phyloP scores from a whole-genome alignment of 345 rosid genomes.

The Moringa oleifera region DNA sequence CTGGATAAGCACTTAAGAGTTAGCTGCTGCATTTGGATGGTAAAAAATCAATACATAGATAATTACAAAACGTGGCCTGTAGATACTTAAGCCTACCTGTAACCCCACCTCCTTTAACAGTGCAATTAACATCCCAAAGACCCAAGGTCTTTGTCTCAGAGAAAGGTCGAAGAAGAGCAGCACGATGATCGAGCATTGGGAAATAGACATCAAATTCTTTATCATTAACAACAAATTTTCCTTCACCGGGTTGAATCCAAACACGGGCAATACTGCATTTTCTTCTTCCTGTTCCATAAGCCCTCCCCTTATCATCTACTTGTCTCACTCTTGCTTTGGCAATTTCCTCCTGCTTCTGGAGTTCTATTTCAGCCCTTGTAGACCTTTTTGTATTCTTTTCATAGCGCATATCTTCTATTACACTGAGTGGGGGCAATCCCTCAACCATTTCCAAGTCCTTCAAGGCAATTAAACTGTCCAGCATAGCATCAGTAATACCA shows the following conservation, averaged over 20 bases:
- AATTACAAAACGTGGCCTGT: not conserved
- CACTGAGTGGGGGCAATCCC: constrained; percentile 85
- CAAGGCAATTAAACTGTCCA: constrained; percentile 84
- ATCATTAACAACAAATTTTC: constrained; percentile 70
- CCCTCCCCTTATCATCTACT: constrained; percentile 85
- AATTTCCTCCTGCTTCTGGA: constrained; percentile 80
- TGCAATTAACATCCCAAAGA: constrained; percentile 78
- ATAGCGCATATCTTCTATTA: constrained; percentile 66
- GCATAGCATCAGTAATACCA: constrained; percentile 90
- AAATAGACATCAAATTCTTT: constrained; percentile 83
- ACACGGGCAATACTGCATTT: constrained; percentile 92
- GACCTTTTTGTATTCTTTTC: constrained; percentile 70
- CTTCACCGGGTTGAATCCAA: constrained; percentile 89
- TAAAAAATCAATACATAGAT: too few species aligned
- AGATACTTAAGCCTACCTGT: constrained; percentile 45
- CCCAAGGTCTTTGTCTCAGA: constrained; percentile 97
- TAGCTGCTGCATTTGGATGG: too few species aligned
- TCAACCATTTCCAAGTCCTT: constrained; percentile 76
- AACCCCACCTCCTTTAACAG: constrained; percentile 91
- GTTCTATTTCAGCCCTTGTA: constrained; percentile 71
- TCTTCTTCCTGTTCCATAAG: constrained; percentile 97
- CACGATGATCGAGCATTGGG: constrained; percentile 94
- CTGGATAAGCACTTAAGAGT: too few species aligned
- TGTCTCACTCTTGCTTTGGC: constrained; percentile 81
- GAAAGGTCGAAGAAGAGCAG: constrained; percentile 91